Percentiles rank a stretch among this genome's conserved stretches.
Conservation (phyloP, 495 filamentous ascomycete species). For the Entonaema liquescens region DNA sequence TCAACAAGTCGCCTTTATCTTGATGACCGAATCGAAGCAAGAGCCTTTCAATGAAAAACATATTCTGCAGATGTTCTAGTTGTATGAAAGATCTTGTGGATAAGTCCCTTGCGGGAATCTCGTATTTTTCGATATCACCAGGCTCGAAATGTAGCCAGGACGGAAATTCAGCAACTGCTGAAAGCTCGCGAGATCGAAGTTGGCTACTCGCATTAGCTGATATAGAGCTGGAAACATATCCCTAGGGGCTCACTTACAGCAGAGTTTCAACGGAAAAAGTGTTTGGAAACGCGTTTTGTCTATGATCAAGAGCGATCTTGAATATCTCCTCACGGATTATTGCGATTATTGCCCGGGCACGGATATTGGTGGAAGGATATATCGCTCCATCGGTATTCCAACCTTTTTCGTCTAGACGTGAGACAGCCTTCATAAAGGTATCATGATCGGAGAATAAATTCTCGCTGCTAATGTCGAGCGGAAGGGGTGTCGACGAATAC, state of each 20-base stretch:
- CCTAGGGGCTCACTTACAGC: conserved; percentile 47
- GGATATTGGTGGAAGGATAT: conserved; percentile 53
- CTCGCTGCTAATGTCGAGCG: conserved; percentile 65
- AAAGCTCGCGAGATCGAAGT: conserved; percentile 34
- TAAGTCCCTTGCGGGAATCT: conserved; percentile 37
- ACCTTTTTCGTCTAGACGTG: conserved; percentile 59
- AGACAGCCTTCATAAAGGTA: conserved; percentile 52
- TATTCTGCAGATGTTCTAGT: conserved; percentile 64
- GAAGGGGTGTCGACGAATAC: conserved; percentile 63
- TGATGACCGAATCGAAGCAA: conserved; percentile 61
- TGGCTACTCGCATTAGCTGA: conserved; percentile 14
- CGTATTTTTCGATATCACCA: conserved; percentile 42
- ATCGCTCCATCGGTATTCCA: conserved; percentile 60
- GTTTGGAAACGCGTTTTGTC: conserved; percentile 30
- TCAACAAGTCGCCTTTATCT: conserved; percentile 60
- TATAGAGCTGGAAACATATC: neutral
- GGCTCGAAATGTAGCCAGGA: conserved; percentile 45
- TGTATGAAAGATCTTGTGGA: conserved; percentile 50
- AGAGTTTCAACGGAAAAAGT: conserved; percentile 55
- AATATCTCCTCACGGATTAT: conserved; percentile 66
- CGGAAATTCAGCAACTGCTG: conserved; percentile 38
- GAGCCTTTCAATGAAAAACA: conserved; percentile 67
- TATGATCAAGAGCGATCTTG: conserved; percentile 64
- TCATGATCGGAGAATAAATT: conserved; percentile 57
- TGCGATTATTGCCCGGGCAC: conserved; percentile 60